Conservation (phyloP, 257 asterid genomes). For the Haberlea rhodopensis region DNA sequence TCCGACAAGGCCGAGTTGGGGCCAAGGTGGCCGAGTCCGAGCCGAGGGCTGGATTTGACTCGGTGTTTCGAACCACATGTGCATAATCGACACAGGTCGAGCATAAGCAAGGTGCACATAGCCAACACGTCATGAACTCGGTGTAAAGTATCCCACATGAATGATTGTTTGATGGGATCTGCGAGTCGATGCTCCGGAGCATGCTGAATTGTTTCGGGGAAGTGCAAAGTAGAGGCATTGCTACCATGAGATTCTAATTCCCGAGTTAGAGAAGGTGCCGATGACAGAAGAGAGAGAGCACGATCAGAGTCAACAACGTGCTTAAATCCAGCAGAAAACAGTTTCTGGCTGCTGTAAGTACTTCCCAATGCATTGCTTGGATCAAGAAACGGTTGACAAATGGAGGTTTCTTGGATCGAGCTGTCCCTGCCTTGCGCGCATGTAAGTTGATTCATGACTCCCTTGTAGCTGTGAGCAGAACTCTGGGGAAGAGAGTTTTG, state of each 20-base stretch:
- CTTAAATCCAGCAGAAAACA: constrained; percentile 39
- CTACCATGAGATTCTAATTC: constrained; percentile 31
- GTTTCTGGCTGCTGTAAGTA: constrained; percentile 30
- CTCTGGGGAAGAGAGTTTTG: constrained; percentile 36
- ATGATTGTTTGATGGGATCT: constrained; percentile 71
- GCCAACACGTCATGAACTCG: too few relatives aligned
- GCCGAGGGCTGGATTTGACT: too few relatives aligned
- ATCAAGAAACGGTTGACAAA: too few relatives aligned
- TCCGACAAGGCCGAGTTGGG: too few relatives aligned
- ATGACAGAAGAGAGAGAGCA: constrained; percentile 99
- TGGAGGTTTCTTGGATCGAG: too few relatives aligned
- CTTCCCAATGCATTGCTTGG: constrained; percentile 35
- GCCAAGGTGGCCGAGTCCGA: too few relatives aligned
- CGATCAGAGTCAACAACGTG: constrained; percentile 51
- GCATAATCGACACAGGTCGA: too few relatives aligned
- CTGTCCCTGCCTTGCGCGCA: too few relatives aligned
- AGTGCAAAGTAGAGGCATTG: constrained; percentile 38
- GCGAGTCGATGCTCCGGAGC: constrained; percentile 41
- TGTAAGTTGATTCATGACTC: constrained; percentile 41
- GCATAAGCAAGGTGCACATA: too few relatives aligned
- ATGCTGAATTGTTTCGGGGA: constrained; percentile 49
- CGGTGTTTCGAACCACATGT: too few relatives aligned
- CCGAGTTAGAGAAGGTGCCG: too few relatives aligned
- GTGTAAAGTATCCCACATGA: too few relatives aligned
- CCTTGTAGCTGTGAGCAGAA: constrained; percentile 35